Evolutionary conservation across 495 filamentous ascomycete species (phyloP).

Genomic region (Pseudevernia furfuracea): DNA sequence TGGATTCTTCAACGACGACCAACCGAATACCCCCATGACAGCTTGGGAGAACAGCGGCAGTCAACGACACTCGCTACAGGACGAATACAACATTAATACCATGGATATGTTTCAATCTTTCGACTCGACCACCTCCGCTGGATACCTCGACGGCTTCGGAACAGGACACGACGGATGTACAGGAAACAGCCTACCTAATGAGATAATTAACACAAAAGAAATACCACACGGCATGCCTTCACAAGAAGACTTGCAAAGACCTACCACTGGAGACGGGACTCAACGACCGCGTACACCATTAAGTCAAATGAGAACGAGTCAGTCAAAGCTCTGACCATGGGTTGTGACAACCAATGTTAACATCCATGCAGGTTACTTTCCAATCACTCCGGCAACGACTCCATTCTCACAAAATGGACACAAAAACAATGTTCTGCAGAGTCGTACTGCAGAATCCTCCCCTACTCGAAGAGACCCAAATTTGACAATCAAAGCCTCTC

Average conservation of each 20-base stretch:
- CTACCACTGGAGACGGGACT: conserved; percentile 6
- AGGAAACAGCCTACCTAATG: conserved; percentile 13
- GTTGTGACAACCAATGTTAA: conserved; percentile 19
- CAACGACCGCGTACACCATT: conserved; percentile 53
- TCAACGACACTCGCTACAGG: conserved; percentile 26
- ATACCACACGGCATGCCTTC: conserved; percentile 9
- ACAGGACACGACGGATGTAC: conserved; percentile 17
- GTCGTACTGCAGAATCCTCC: conserved; percentile 23
- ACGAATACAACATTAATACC: conserved; percentile 30
- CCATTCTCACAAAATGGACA: conserved; percentile 39
- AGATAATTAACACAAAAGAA: neutral
- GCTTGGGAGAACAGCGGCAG: conserved; percentile 12
- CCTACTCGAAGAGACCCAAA: conserved; percentile 23
- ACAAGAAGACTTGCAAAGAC: conserved; percentile 2
- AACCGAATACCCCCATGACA: neutral
- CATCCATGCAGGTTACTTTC: conserved; percentile 35
- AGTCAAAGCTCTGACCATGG: conserved; percentile 24
- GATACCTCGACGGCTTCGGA: conserved; percentile 25
- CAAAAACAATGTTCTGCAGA: conserved; percentile 22
- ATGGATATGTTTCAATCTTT: conserved; percentile 21
- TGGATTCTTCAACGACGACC: conserved; percentile 1
- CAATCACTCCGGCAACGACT: conserved; percentile 43
- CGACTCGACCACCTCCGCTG: conserved; percentile 19
- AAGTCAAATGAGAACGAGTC: conserved; percentile 48
- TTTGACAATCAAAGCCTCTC: conserved; percentile 33